A percentile compares a stretch with the other conserved stretches of the same genome.
These are phyloP conservation scores for Aspergillus fructus DNA, from an alignment of 2,329 filamentous ascomycete species.

Conservation along the genomic window DNA sequence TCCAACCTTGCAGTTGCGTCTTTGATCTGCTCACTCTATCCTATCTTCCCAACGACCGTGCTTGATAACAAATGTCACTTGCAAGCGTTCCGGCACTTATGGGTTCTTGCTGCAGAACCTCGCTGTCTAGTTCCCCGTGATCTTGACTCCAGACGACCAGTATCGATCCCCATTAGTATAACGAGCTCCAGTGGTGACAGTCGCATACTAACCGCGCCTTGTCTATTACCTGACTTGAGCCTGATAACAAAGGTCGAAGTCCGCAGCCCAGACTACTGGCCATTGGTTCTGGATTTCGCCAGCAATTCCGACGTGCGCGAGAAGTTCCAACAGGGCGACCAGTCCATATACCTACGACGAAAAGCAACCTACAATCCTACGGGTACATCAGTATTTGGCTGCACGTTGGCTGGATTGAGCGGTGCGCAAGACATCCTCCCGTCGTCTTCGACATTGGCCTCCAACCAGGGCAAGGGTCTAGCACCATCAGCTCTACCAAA, in stretches of 20 bases:
- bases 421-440: slow-evolving; percentile 51
- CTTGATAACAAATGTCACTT: slow-evolving; percentile 93
- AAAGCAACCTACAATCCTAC: slow-evolving; percentile 64
- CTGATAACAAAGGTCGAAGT: slow-evolving; percentile 39
- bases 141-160: slow-evolving; percentile 75
- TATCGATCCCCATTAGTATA: slow-evolving; percentile 70
- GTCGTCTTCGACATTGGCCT: slow-evolving; percentile 24
- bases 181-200: slow-evolving; percentile 50
- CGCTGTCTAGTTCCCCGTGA: slow-evolving; percentile 87
- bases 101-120: slow-evolving; percentile 89
- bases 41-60: slow-evolving; percentile 82
- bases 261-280: slow-evolving; percentile 69
- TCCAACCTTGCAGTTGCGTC: slow-evolving; percentile 83
- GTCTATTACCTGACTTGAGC: slow-evolving; percentile 52
- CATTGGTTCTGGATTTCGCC: slow-evolving; percentile 72
- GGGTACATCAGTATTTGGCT: slow-evolving; percentile 65
- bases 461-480: slow-evolving; percentile 26
- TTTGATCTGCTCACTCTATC: slow-evolving; percentile 89
- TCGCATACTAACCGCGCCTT: slow-evolving; percentile 51
- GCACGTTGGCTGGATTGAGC: slow-evolving; percentile 72
- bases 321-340: slow-evolving; percentile 63
- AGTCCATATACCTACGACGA: slow-evolving; percentile 72
- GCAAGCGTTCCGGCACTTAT: slow-evolving; percentile 95
- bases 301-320: slow-evolving; percentile 60
- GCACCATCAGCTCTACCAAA: slow-evolving; percentile 25